These are phyloP conservation scores for Rosa chinensis DNA, from an alignment of 306 rosid genomes.

Conservation along the genomic window DNA sequence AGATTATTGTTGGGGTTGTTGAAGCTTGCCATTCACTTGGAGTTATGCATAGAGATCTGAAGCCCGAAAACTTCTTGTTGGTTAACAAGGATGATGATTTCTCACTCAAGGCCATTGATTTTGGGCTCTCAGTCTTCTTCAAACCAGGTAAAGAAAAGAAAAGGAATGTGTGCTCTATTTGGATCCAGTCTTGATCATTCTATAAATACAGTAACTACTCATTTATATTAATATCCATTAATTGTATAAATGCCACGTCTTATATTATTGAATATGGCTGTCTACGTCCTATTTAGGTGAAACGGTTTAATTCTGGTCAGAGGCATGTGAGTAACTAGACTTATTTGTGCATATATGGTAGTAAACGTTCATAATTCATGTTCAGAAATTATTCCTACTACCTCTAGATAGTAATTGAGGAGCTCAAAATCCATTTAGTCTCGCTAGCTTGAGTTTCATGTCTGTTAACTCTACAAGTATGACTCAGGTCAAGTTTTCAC, in stretches of 20 bases:
- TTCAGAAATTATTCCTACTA: not conserved
- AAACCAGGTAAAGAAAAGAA: constrained; percentile 63
- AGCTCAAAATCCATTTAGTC: not conserved
- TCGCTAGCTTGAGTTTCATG: not conserved
- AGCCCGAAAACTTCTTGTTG: constrained; percentile 89
- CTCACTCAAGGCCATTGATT: constrained; percentile 94
- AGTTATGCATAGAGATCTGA: constrained; percentile 94
- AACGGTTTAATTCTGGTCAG: not conserved
- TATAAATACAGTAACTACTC: not conserved
- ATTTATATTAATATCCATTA: not conserved
- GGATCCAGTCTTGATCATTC: not conserved
- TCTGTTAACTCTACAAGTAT: constrained; percentile 29
- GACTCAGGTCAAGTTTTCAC: constrained; percentile 82
- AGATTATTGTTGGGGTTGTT: constrained; percentile 86
- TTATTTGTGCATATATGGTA: not conserved
- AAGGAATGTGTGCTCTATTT: constrained; percentile 1
- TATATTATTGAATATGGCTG: not conserved
- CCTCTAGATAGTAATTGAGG: constrained; percentile 12
- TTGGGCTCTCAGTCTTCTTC: constrained; percentile 95
- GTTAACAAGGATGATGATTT: constrained; percentile 91
- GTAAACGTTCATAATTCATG: not conserved
- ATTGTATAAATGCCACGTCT: not conserved
- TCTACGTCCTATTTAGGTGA: not conserved
- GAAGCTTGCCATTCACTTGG: constrained; percentile 97
- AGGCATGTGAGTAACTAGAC: not conserved